Evolutionary conservation across 306 rosid genomes (phyloP).

Genomic region (Oxytropis ochrocephala): DNA sequence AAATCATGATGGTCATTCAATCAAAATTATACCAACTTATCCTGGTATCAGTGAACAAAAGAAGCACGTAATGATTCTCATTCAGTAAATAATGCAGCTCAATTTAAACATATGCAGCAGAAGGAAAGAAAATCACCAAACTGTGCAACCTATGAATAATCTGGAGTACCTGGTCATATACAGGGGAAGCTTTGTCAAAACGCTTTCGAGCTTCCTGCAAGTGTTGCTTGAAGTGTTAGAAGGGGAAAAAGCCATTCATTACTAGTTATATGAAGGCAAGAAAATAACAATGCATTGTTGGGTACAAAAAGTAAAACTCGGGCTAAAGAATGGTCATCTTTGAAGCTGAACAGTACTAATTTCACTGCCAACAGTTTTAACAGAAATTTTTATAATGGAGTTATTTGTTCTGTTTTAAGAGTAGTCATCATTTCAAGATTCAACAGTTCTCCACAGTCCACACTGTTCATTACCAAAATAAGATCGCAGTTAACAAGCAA

Average conservation of each 20-base stretch:
- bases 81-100: neutral
- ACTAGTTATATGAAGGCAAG: slow-evolving; percentile 2
- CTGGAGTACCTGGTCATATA: slow-evolving; percentile 66
- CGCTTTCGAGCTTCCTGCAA: slow-evolving; percentile 87
- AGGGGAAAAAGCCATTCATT: neutral
- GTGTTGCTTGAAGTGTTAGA: slow-evolving; percentile 25
- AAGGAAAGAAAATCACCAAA: slow-evolving; percentile 9
- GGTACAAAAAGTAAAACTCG: slow-evolving; percentile 5
- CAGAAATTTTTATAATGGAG: neutral
- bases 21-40: neutral
- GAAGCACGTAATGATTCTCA: neutral
- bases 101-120: neutral
- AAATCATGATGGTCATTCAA: neutral
- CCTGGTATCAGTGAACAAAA: neutral
- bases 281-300: slow-evolving; percentile 3
- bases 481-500: slow-evolving; percentile 2
- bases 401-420: neutral
- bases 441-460: neutral
- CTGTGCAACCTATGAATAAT: slow-evolving; percentile 9
- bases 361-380: slow-evolving; percentile 9
- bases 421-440: neutral
- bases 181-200: slow-evolving; percentile 66
- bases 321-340: neutral
- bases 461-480: neutral
- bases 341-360: neutral